Percentiles rank a stretch among this genome's conserved stretches.
Evolutionary conservation across 1,284 basidiomycete species (phyloP).

Genomic region (Inonotus obliquus): DNA sequence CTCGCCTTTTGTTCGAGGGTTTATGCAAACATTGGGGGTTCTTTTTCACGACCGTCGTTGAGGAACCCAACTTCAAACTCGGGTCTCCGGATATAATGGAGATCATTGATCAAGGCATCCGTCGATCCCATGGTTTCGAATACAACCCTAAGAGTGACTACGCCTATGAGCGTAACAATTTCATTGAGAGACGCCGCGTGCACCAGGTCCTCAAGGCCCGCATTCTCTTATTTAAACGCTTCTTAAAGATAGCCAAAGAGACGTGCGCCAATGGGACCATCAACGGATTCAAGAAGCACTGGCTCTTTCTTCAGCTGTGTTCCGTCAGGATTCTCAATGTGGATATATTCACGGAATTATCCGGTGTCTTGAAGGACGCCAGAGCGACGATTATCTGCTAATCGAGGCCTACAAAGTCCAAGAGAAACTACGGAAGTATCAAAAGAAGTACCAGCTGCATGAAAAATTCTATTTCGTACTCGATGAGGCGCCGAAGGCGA

Average conservation of each 20-base stretch:
- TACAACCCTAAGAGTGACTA: neutral
- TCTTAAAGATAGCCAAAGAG: no score
- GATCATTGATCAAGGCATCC: neutral
- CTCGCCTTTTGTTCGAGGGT: no score
- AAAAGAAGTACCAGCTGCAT: neutral
- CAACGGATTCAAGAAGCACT: no score
- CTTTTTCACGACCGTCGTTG: neutral
- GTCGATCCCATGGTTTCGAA: neutral
- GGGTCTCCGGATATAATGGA: neutral
- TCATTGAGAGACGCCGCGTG: neutral
- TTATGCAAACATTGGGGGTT: neutral
- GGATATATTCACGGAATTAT: neutral
- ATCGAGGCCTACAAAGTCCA: neutral
- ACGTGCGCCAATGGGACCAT: no score
- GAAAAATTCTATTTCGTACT: neutral
- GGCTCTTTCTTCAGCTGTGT: no score
- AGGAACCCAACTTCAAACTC: neutral
- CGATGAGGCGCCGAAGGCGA: neutral
- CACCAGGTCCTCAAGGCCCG: neutral
- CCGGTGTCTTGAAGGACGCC: neutral
- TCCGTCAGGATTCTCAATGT: no score
- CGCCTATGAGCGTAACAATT: neutral
- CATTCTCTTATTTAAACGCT: no score
- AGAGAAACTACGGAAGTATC: no score
- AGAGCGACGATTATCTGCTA: neutral